phyloP scores from a whole-genome alignment of 352 stramenopile genomes.

The Blastocystis sp. region DNA sequence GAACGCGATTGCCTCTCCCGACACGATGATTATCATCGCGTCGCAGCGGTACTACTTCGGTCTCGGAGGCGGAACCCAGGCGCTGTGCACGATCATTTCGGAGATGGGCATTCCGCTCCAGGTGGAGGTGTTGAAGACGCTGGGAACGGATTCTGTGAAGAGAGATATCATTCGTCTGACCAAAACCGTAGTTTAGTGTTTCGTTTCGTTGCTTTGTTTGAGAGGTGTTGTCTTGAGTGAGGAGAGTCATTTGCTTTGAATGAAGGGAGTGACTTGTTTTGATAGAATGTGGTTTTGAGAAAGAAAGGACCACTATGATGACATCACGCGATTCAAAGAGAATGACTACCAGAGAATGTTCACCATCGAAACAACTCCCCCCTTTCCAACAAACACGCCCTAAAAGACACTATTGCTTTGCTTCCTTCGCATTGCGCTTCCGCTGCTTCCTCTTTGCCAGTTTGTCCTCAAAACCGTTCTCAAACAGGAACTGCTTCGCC shows the following conservation, averaged over 20 bases:
- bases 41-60: conserved; percentile 71
- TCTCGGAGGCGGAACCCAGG: conserved; percentile 52
- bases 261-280: too few species aligned
- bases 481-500: conserved; percentile 88
- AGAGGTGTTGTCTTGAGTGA: too few species aligned
- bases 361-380: too few species aligned
- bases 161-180: conserved; percentile 31
- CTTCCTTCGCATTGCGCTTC: conserved; percentile 78
- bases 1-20: conserved; percentile 6
- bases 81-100: conserved; percentile 28
- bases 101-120: conserved; percentile 27
- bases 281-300: too few species aligned
- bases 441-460: conserved; percentile 81
- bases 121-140: conserved; percentile 24
- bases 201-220: too few species aligned
- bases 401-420: not conserved
- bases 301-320: too few species aligned
- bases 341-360: too few species aligned
- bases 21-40: conserved; percentile 24
- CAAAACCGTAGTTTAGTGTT: not conserved
- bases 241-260: too few species aligned
- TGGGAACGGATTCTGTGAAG: conserved; percentile 57
- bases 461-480: conserved; percentile 87
- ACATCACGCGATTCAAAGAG: too few species aligned
- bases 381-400: conserved; percentile 10